Percentiles rank a stretch among this genome's conserved stretches.
Conservation (phyloP, 257 asterid species). For the Solanum ahanhuiri region DNA sequence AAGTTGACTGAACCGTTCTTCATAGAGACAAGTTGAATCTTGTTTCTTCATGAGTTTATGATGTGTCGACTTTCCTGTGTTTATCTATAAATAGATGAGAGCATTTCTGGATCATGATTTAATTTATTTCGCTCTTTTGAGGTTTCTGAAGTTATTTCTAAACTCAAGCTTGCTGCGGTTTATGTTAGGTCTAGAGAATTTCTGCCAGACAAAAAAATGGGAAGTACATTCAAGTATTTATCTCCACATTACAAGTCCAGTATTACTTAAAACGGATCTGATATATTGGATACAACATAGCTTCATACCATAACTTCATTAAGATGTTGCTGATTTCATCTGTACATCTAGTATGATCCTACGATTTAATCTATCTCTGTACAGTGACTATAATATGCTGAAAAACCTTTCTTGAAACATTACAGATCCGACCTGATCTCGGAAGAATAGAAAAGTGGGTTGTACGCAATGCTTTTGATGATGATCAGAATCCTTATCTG, state of each 20-base stretch:
- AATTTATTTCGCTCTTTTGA: neutral
- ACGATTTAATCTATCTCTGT: neutral
- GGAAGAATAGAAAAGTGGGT: constrained; percentile 98
- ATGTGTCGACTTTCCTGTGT: neutral
- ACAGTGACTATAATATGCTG: neutral
- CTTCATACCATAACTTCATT: neutral
- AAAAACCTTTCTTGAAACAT: neutral
- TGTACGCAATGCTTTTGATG: constrained; percentile 68
- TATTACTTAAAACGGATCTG: neutral
- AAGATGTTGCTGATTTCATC: neutral
- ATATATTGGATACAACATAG: neutral
- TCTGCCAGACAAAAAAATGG: neutral
- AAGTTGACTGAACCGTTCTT: neutral
- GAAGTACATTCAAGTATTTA: neutral
- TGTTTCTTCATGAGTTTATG: neutral
- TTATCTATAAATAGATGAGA: neutral
- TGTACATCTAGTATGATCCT: neutral
- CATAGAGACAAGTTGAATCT: neutral
- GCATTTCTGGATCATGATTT: neutral
- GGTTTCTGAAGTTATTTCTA: neutral
- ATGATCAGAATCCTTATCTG: constrained; percentile 74
- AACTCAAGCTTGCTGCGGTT: neutral
- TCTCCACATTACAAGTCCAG: neutral
- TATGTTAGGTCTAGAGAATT: neutral
- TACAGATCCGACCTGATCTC: constrained; percentile 72